Conservation (phyloP, 371 early-diverging fungal genomes). For the Mucor plumbeus region DNA sequence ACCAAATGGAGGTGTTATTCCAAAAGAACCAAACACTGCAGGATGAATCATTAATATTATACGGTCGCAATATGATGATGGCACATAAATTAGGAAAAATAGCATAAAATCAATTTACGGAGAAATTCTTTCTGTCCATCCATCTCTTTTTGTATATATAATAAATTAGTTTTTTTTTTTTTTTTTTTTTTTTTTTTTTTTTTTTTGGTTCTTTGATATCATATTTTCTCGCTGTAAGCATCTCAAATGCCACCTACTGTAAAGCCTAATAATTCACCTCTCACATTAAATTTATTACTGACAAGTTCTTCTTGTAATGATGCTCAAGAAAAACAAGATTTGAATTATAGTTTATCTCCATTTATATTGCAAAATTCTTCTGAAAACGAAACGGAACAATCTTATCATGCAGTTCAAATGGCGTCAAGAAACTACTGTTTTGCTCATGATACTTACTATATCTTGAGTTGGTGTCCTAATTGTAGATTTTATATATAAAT, state of each 20-base stretch:
- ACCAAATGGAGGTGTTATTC: conserved; percentile 7
- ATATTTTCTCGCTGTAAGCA: background rate
- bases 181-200: background rate
- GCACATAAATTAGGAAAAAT: conserved; percentile 24
- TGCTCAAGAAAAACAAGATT: background rate
- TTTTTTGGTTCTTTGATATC: background rate
- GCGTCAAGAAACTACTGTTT: conserved; percentile 25
- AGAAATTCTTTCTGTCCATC: conserved; percentile 12
- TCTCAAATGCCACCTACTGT: conserved; percentile 14
- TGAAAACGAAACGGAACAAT: conserved; percentile 16
- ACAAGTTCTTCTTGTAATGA: background rate
- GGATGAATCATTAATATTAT: conserved; percentile 17
- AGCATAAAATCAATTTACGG: background rate
- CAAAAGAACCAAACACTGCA: conserved; percentile 26
- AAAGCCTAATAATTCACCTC: conserved; percentile 7
- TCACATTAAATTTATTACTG: conserved; percentile 7
- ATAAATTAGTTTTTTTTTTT: conserved; percentile 4
- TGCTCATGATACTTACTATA: conserved; percentile 23
- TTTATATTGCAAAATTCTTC: conserved; percentile 9
- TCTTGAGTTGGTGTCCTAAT: conserved; percentile 25
- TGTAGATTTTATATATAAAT: conserved; percentile 25
- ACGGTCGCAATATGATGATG: conserved; percentile 24
- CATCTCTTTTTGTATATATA: background rate
- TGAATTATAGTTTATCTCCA: conserved; percentile 15
- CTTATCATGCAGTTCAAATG: conserved; percentile 26